Percentiles rank a stretch among this genome's conserved stretches.
These are phyloP conservation scores for Fusarium redolens DNA, from an alignment of 2,329 filamentous ascomycete genomes.

Conservation along the genomic window DNA sequence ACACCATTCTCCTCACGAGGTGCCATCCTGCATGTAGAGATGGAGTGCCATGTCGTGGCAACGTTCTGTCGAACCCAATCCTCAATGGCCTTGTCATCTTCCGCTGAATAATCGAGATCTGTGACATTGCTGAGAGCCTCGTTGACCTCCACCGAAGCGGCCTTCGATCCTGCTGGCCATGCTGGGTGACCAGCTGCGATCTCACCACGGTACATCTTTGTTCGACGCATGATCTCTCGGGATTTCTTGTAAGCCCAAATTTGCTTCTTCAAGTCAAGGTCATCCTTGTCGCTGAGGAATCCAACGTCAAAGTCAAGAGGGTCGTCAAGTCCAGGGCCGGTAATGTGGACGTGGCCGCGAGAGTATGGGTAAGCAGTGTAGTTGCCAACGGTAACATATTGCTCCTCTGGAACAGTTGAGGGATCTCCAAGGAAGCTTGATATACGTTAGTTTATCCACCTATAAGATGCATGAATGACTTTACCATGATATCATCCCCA, in stretches of 20 bases:
- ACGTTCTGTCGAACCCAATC: constrained; percentile 56
- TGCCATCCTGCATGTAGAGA: constrained; percentile 60
- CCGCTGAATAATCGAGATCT: constrained; percentile 60
- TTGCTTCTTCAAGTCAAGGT: constrained; percentile 71
- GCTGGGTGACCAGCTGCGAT: constrained; percentile 55
- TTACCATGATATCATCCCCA: constrained; percentile 48
- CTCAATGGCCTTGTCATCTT: constrained; percentile 63
- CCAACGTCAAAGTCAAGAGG: constrained; percentile 67
- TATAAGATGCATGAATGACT: neutral
- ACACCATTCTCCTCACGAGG: constrained; percentile 55
- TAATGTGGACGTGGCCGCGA: constrained; percentile 71
- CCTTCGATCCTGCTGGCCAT: constrained; percentile 56
- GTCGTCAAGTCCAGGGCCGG: constrained; percentile 54
- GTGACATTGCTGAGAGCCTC: constrained; percentile 48
- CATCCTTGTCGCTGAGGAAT: constrained; percentile 65
- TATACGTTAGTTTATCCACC: neutral
- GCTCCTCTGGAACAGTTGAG: constrained; percentile 49
- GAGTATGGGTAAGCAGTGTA: constrained; percentile 63
- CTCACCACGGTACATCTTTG: constrained; percentile 64
- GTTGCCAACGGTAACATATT: constrained; percentile 64
- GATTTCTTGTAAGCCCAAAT: constrained; percentile 74
- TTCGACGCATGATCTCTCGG: constrained; percentile 70
- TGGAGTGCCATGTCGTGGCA: constrained; percentile 58
- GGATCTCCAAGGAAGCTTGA: constrained; percentile 57
- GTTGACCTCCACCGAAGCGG: constrained; percentile 59